phyloP scores from a whole-genome alignment of 805 yeast species.

The Kurtzmaniella fragi region DNA sequence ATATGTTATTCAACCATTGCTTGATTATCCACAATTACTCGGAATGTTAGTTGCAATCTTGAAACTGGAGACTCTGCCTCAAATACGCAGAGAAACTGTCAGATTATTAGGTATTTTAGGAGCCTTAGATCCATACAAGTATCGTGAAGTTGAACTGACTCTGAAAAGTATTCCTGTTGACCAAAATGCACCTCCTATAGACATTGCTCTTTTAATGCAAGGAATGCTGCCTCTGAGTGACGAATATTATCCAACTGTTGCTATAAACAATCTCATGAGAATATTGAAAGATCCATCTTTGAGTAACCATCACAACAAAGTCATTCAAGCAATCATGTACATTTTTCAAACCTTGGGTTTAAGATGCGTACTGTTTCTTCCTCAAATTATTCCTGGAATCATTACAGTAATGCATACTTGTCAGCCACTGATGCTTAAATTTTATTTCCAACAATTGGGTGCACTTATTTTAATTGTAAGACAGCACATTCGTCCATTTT shows the following conservation, averaged over 20 bases:
- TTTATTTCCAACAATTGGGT: slow-evolving; percentile 84
- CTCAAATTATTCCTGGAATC: slow-evolving; percentile 84
- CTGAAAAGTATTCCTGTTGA: slow-evolving; percentile 55
- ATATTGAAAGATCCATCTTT: slow-evolving; percentile 81
- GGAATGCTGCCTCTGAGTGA: slow-evolving; percentile 92
- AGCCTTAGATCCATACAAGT: slow-evolving; percentile 94
- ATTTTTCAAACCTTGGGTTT: slow-evolving; percentile 86
- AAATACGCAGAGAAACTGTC: slow-evolving; percentile 82
- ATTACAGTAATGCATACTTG: slow-evolving; percentile 78
- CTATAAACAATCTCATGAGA: slow-evolving; percentile 76
- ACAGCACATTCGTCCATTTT: slow-evolving; percentile 82
- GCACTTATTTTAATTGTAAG: slow-evolving; percentile 76
- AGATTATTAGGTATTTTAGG: slow-evolving; percentile 89
- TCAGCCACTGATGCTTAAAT: slow-evolving; percentile 73
- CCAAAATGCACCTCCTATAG: slow-evolving; percentile 86
- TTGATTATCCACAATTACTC: slow-evolving; percentile 86
- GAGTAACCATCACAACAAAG: slow-evolving; percentile 82
- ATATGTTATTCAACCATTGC: slow-evolving; percentile 87
- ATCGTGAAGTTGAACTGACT: slow-evolving; percentile 80
- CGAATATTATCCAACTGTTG: slow-evolving; percentile 94
- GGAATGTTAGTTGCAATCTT: slow-evolving; percentile 78
- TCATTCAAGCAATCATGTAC: slow-evolving; percentile 89
- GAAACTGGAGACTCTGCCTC: slow-evolving; percentile 70
- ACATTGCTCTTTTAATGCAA: slow-evolving; percentile 83
- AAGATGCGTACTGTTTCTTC: slow-evolving; percentile 84